Evolutionary conservation across 2,329 filamentous ascomycete species (phyloP).

Genomic region (Cladosporium sp.): DNA sequence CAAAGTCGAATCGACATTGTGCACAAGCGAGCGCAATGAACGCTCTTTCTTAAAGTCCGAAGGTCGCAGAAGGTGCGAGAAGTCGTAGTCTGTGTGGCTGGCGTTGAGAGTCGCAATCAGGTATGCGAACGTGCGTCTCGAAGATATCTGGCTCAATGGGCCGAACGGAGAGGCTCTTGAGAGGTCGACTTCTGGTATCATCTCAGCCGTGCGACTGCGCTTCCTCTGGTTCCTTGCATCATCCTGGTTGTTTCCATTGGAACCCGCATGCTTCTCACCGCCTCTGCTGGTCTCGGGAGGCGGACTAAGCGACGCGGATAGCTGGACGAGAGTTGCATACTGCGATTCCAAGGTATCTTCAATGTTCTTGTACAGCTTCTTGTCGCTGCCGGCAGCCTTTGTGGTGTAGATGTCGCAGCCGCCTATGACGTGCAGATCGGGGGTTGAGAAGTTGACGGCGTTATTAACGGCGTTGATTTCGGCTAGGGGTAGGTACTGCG

Average conservation of each 20-base stretch:
- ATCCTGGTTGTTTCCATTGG: slow-evolving; percentile 55
- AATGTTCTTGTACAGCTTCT: slow-evolving; percentile 96
- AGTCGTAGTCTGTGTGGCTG: slow-evolving; percentile 95
- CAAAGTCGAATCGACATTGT: slow-evolving; percentile 81
- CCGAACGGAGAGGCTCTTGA: slow-evolving; percentile 91
- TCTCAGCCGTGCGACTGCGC: slow-evolving; percentile 34
- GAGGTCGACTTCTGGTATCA: slow-evolving; percentile 58
- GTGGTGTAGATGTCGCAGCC: slow-evolving; percentile 97
- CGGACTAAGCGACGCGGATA: slow-evolving; percentile 84
- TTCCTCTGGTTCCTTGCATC: slow-evolving; percentile 39
- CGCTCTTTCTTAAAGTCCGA: slow-evolving; percentile 87
- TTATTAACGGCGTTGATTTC: slow-evolving; percentile 90
- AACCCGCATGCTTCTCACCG: slow-evolving; percentile 50
- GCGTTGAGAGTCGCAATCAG: slow-evolving; percentile 95
- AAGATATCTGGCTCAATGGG: slow-evolving; percentile 81
- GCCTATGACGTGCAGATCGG: slow-evolving; percentile 87
- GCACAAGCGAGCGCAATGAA: slow-evolving; percentile 78
- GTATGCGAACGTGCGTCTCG: slow-evolving; percentile 90
- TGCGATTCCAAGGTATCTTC: slow-evolving; percentile 88
- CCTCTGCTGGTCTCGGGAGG: slow-evolving; percentile 45
- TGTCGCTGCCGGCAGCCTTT: slow-evolving; percentile 91
- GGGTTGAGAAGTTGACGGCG: slow-evolving; percentile 92
- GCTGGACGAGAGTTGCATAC: slow-evolving; percentile 82
- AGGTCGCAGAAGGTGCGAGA: slow-evolving; percentile 86
- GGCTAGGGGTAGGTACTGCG: slow-evolving; percentile 84